phyloP scores from a whole-genome alignment of 495 filamentous ascomycete species.

The Baudoinia panamericana region DNA sequence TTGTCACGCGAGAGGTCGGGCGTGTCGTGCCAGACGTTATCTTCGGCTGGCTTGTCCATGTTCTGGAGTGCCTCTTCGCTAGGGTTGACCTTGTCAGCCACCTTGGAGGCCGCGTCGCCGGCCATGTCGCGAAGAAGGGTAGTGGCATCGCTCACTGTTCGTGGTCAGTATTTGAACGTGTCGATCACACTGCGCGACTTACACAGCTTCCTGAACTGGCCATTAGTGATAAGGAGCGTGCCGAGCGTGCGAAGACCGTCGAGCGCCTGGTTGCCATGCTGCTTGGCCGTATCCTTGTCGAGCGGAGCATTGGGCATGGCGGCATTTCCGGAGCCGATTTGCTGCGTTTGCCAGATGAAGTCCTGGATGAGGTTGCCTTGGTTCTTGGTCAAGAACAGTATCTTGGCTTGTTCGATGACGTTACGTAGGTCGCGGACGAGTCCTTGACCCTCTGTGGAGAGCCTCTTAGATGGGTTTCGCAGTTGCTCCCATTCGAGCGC shows the following conservation, averaged over 20 bases:
- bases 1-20: slow-evolving; percentile 63
- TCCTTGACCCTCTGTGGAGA: slow-evolving; percentile 66
- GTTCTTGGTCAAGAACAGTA: slow-evolving; percentile 86
- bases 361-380: slow-evolving; percentile 88
- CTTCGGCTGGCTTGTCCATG: slow-evolving; percentile 70
- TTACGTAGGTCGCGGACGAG: slow-evolving; percentile 66
- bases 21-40: slow-evolving; percentile 87
- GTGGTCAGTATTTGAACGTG: no score
- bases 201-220: slow-evolving; percentile 91
- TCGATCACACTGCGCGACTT: slow-evolving; percentile 35
- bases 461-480: slow-evolving; percentile 55
- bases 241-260: slow-evolving; percentile 84
- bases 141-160: slow-evolving; percentile 75
- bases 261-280: slow-evolving; percentile 67
- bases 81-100: slow-evolving; percentile 66
- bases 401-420: slow-evolving; percentile 80
- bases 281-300: slow-evolving; percentile 58
- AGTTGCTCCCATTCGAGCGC: slow-evolving; percentile 56
- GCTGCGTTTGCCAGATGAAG: slow-evolving; percentile 85
- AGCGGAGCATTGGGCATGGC: slow-evolving; percentile 50
- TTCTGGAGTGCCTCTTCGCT: slow-evolving; percentile 60
- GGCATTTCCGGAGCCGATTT: slow-evolving; percentile 46
- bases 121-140: slow-evolving; percentile 77
- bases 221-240: slow-evolving; percentile 83
- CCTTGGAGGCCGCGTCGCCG: slow-evolving; percentile 73